A percentile compares a stretch with the other conserved stretches of the same genome.
Conservation (phyloP, 768 basidiomycete genomes). For the Kwoniella bestiolae region DNA sequence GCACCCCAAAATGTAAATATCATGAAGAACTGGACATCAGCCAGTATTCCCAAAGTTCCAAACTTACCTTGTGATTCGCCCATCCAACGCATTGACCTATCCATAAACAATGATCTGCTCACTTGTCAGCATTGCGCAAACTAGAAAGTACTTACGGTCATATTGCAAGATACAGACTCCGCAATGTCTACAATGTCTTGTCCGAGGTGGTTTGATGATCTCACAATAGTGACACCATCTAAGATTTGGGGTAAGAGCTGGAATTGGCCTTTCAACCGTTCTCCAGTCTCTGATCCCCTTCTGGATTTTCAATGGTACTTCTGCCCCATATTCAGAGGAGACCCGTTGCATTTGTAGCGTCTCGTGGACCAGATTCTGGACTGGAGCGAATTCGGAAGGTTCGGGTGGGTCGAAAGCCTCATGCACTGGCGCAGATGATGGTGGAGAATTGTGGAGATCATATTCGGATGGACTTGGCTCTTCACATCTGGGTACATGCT, state of each 20-base stretch:
- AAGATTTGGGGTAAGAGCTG: conserved; percentile 24
- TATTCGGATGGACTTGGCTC: conserved; percentile 1
- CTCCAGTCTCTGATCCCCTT: conserved; percentile 30
- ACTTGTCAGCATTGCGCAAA: neutral
- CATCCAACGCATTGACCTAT: conserved; percentile 94
- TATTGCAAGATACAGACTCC: conserved; percentile 54
- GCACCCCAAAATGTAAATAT: conserved; percentile 73
- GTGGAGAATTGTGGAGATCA: neutral
- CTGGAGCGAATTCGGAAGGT: conserved; percentile 43
- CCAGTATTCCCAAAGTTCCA: neutral
- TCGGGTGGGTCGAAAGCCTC: conserved; percentile 24
- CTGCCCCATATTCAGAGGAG: conserved; percentile 17
- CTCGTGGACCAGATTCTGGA: conserved; percentile 25
- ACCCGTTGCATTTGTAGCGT: conserved; percentile 6
- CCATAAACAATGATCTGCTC: conserved; percentile 63
- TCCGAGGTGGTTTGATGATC: conserved; percentile 53
- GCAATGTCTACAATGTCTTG: conserved; percentile 57
- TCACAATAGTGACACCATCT: conserved; percentile 52
- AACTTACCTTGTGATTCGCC: conserved; percentile 77
- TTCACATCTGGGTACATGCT: conserved; percentile 3
- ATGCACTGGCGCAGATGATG: neutral
- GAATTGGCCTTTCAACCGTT: conserved; percentile 31
- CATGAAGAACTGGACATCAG: conserved; percentile 71
- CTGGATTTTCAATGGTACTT: conserved; percentile 10
- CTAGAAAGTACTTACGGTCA: conserved; percentile 46